Evolutionary conservation across 2,329 filamentous ascomycete genomes (phyloP), one percentile per base, ranked within the genome.

Genomic region (Apiospora sp.): DNA sequence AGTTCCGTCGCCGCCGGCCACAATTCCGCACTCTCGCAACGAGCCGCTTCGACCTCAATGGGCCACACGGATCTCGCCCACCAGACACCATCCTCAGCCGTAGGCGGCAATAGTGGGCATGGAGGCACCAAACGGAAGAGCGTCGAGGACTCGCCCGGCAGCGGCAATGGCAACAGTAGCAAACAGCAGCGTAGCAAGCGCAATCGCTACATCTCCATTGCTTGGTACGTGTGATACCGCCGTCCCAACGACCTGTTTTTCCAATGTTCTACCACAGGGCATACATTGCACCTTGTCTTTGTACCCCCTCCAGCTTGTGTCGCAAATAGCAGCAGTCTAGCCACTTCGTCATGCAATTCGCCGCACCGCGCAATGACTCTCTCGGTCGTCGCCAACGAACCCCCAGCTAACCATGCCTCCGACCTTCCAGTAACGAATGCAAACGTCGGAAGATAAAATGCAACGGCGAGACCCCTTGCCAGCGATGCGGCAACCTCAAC

Each of bases 391-490:
- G 54, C 37, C 30, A 34, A 30, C 19, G 7, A 16, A 3, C 54
- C 54, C 54, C 30, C 49, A 37, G 30, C 54, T 61, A 61, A 61
- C 54, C 54, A 37, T 22, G 30, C 10, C 54, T 61, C n/a, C 30
- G 54, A 61, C 22, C 8, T 19, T 30, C 27, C 72, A 92, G 92
- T 77, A 93, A 93, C 78, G 91, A 93, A 79, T 93, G 92, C 81
- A 93, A 93, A 77, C 86, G 92, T n/a, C 89, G 92, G 72, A 93
- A 93, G 81, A 91, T 93, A 78, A 93, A 93, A 81, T 93, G 92
- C 82, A 93, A 93, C 80, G 92, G 92, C 74, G 89, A 92, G 76
- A 89, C 87, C 0, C 89, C 91, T 1, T 94, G 92, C 75, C 87
- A 90, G 73, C 86, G 92, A 72, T 94, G 92, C 77, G 89, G 91